Conservation (phyloP, 257 asterid species). For the Solanum piurae region DNA sequence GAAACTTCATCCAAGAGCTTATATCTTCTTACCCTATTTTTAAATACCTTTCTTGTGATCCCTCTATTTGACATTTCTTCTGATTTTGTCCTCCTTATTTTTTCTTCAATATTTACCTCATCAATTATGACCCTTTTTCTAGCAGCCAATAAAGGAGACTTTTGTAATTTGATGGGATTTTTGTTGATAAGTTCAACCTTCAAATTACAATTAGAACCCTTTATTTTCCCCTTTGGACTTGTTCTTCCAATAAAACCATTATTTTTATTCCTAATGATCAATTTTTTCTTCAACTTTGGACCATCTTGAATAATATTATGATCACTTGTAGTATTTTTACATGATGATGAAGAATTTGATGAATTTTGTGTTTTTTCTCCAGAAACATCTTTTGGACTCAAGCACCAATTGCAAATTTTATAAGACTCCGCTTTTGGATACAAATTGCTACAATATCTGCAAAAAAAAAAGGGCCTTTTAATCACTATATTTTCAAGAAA, state of each 20-base stretch:
- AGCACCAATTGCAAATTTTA: slow-evolving; percentile 63
- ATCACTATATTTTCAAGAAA: not conserved
- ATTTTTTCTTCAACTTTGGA: slow-evolving; percentile 21
- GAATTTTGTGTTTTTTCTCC: slow-evolving; percentile 9
- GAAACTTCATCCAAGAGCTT: slow-evolving; percentile 71
- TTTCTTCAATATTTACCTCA: slow-evolving; percentile 8
- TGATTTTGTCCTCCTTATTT: slow-evolving; percentile 38
- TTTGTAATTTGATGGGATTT: slow-evolving; percentile 23
- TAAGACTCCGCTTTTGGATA: slow-evolving; percentile 50
- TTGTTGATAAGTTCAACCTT: not conserved
- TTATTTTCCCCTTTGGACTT: slow-evolving; percentile 1
- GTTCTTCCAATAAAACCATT: not conserved
- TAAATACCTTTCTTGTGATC: slow-evolving; percentile 27
- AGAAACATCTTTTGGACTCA: slow-evolving; percentile 17
- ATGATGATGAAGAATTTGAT: slow-evolving; percentile 22
- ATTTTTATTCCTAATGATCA: not conserved
- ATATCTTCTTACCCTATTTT: slow-evolving; percentile 60
- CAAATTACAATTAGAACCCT: slow-evolving; percentile 3
- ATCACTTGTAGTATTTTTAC: slow-evolving; percentile 5
- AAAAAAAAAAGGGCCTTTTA: not conserved
- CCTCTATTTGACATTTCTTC: slow-evolving; percentile 29
- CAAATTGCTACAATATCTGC: slow-evolving; percentile 65
- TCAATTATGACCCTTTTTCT: slow-evolving; percentile 18
- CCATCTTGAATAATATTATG: not conserved
- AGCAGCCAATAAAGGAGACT: slow-evolving; percentile 10